These are phyloP conservation scores for Nakazawaea anatomiae DNA, from an alignment of 805 yeast species.

Conservation along the genomic window DNA sequence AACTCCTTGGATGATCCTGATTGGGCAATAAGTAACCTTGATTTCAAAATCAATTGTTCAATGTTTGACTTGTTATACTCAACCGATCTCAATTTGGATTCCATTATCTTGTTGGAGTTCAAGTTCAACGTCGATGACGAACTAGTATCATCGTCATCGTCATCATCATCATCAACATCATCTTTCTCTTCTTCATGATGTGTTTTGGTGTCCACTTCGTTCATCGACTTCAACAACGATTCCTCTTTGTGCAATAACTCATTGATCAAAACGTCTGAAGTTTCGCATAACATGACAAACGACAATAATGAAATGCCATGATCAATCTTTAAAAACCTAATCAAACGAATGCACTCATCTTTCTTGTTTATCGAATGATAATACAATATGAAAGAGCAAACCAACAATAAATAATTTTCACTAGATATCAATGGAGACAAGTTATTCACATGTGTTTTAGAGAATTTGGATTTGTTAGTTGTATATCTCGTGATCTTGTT, in stretches of 20 bases:
- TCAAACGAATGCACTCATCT: conserved; percentile 17
- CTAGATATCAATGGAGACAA: conserved; percentile 15
- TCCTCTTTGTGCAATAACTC: conserved; percentile 13
- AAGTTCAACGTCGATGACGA: conserved; percentile 3
- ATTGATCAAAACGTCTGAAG: conserved; percentile 17
- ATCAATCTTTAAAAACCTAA: conserved; percentile 18
- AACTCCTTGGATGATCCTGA: conserved; percentile 16
- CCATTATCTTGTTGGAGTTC: background rate
- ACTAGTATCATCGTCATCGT: conserved; percentile 5
- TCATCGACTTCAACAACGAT: background rate
- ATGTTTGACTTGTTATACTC: conserved; percentile 13
- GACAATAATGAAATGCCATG: conserved; percentile 20
- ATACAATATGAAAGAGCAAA: conserved; percentile 23
- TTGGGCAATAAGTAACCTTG: conserved; percentile 17
- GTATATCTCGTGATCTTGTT: background rate
- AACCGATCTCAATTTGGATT: conserved; percentile 2
- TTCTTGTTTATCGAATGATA: conserved; percentile 18
- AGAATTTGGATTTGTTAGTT: background rate
- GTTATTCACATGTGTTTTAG: background rate
- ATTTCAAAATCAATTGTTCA: conserved; percentile 17
- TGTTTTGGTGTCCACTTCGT: background rate
- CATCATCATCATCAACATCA: conserved; percentile 4
- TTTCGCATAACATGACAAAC: conserved; percentile 21
- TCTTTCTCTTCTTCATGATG: background rate
- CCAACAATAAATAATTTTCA: conserved; percentile 23